A percentile compares a stretch with the other conserved stretches of the same genome.
Conservation (phyloP, 2,329 filamentous ascomycete species). For the Dryadomyces quercus-mongolicae region DNA sequence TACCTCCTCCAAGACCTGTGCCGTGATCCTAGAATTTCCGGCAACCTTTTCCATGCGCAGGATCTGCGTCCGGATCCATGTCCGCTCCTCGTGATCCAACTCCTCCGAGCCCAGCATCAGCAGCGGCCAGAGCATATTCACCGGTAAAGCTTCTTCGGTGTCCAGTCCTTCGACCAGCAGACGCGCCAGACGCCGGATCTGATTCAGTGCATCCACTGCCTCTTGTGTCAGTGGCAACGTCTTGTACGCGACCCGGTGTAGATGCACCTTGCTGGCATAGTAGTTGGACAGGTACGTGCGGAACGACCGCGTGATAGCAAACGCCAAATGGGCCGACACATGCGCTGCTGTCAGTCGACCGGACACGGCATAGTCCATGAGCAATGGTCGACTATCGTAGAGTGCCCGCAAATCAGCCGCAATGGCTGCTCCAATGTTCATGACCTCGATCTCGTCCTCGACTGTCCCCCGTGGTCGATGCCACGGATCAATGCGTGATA, state of each 20-base stretch:
- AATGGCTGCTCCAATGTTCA: slow-evolving; percentile 39
- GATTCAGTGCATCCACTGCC: slow-evolving; percentile 31
- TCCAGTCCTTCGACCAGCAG: slow-evolving; percentile 30
- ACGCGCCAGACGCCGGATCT: slow-evolving; percentile 33
- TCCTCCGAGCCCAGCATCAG: slow-evolving; percentile 44
- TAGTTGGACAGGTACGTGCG: slow-evolving; percentile 44
- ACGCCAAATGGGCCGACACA: slow-evolving; percentile 34
- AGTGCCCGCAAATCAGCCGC: slow-evolving; percentile 35
- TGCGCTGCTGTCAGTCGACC: slow-evolving; percentile 35
- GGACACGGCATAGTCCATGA: slow-evolving; percentile 44
- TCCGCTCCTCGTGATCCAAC: slow-evolving; percentile 31
- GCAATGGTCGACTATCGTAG: slow-evolving; percentile 35
- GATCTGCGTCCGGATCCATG: slow-evolving; percentile 39
- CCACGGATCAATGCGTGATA: slow-evolving; percentile 44
- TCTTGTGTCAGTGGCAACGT: slow-evolving; percentile 38
- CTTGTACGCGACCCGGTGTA: slow-evolving; percentile 45
- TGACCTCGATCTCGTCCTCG: slow-evolving; percentile 45
- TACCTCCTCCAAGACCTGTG: slow-evolving; percentile 32
- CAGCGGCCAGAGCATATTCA: slow-evolving; percentile 45
- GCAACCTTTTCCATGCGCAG: slow-evolving; percentile 32
- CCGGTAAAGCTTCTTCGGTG: slow-evolving; percentile 33
- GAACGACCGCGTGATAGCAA: slow-evolving; percentile 38
- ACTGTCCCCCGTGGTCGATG: slow-evolving; percentile 43
- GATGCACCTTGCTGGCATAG: slow-evolving; percentile 41
- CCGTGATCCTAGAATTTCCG: slow-evolving; percentile 30